Conservation (phyloP, 805 yeast genomes). For the Wickerhamiella spandovensis region DNA sequence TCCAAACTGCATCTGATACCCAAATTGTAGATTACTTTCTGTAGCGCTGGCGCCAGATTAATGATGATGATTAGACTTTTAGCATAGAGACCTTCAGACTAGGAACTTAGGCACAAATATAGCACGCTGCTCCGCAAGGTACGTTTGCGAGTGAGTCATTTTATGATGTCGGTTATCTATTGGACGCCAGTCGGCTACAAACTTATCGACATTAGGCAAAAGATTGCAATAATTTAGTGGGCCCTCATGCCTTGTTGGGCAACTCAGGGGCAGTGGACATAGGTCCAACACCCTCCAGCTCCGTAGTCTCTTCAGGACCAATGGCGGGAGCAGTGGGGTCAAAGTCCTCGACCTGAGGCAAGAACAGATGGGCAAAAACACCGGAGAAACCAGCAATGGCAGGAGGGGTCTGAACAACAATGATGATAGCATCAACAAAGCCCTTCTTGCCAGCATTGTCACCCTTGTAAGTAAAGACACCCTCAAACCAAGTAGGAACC, state of each 20-base stretch:
- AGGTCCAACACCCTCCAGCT: conserved; percentile 17
- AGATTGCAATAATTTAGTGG: background rate
- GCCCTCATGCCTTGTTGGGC: conserved; percentile 14
- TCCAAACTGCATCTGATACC: conserved; percentile 18
- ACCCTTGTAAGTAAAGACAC: conserved; percentile 57
- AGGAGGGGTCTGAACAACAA: conserved; percentile 62
- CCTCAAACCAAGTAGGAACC: conserved; percentile 50
- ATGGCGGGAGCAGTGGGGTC: background rate
- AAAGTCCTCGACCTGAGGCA: conserved; percentile 40
- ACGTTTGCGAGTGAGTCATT: too few relatives aligned
- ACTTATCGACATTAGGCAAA: background rate
- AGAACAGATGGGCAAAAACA: conserved; percentile 43
- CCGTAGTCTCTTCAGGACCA: background rate
- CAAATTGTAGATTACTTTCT: conserved; percentile 18
- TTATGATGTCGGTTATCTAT: too few relatives aligned
- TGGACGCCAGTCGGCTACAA: too few relatives aligned
- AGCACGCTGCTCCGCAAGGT: too few relatives aligned
- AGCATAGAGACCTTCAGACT: too few relatives aligned
- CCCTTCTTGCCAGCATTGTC: conserved; percentile 42
- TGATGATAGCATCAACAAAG: conserved; percentile 51
- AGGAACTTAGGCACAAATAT: too few relatives aligned
- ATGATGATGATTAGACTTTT: background rate
- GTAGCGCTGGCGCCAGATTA: conserved; percentile 2
- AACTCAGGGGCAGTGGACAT: conserved; percentile 23
- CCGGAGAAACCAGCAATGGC: conserved; percentile 58